Conservation (phyloP, 495 filamentous ascomycete genomes). For the Podospora appendiculata region DNA sequence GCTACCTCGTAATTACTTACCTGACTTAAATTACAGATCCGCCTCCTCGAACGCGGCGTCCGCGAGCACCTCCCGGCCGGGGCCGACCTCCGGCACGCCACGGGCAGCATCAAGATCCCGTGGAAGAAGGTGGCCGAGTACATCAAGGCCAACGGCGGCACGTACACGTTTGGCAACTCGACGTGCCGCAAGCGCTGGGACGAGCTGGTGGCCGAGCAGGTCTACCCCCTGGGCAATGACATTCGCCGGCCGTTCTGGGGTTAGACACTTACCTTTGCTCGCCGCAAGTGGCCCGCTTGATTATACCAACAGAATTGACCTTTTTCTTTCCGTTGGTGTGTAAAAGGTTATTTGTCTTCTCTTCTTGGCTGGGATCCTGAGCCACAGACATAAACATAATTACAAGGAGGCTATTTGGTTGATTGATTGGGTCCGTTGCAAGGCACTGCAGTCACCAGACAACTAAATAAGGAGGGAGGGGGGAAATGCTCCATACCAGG, state of each 20-base stretch:
- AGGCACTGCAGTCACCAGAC: too few species aligned
- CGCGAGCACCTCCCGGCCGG: slow-evolving; percentile 6
- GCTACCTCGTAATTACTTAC: neutral
- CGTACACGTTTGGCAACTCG: slow-evolving; percentile 77
- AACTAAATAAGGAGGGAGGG: too few species aligned
- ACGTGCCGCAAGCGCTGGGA: slow-evolving; percentile 86
- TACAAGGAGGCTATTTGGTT: too few species aligned
- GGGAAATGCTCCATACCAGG: too few species aligned
- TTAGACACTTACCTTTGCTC: neutral
- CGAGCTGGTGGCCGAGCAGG: slow-evolving; percentile 27
- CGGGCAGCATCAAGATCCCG: slow-evolving; percentile 46
- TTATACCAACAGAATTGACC: too few species aligned
- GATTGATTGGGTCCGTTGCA: too few species aligned
- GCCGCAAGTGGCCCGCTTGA: too few species aligned
- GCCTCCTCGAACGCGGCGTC: slow-evolving; percentile 42
- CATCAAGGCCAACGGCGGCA: slow-evolving; percentile 62
- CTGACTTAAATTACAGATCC: slow-evolving; percentile 26
- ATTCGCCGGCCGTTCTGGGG: slow-evolving; percentile 8
- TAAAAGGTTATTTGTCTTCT: too few species aligned
- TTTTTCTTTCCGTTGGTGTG: too few species aligned
- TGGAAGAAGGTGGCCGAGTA: slow-evolving; percentile 79
- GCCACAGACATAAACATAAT: too few species aligned
- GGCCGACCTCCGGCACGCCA: too few species aligned
- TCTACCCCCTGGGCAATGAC: slow-evolving; percentile 2
- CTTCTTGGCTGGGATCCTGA: too few species aligned